Evolutionary conservation across 208 protist species (phyloP).

Genomic region (Trypanosoma brucei): DNA sequence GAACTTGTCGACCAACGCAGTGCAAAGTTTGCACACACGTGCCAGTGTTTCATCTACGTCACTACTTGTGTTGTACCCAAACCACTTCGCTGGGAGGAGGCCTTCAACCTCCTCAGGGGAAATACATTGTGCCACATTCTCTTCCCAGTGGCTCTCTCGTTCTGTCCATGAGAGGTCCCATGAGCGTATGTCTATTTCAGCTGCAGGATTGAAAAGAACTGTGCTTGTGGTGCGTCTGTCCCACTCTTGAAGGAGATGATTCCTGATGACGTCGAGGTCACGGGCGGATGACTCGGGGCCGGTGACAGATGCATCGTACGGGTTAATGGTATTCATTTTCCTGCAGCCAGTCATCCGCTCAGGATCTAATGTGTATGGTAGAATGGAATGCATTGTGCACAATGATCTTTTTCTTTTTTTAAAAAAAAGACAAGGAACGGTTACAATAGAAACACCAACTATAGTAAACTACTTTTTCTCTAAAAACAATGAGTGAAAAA

Average conservation of each 20-base stretch:
- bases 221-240: constrained; percentile 69
- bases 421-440: neutral
- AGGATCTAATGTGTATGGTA: constrained; percentile 84
- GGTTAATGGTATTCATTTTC: constrained; percentile 74
- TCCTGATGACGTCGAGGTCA: constrained; percentile 58
- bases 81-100: constrained; percentile 81
- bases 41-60: constrained; percentile 85
- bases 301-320: constrained; percentile 50
- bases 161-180: constrained; percentile 82
- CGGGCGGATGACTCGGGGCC: constrained; percentile 59
- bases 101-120: constrained; percentile 84
- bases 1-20: constrained; percentile 80
- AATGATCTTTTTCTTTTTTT: too few species aligned
- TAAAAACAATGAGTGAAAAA: too few species aligned
- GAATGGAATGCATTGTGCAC: constrained; percentile 61
- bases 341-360: constrained; percentile 71
- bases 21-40: constrained; percentile 86
- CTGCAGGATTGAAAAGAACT: constrained; percentile 27
- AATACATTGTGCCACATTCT: constrained; percentile 63
- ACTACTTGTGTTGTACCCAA: constrained; percentile 76
- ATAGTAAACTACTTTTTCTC: too few species aligned
- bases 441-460: neutral
- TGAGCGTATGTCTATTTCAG: constrained; percentile 54
- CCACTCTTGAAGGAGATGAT: constrained; percentile 79
- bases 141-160: constrained; percentile 74